phyloP scores from a whole-genome alignment of 495 filamentous ascomycete genomes.

The Xylaria cubensis region DNA sequence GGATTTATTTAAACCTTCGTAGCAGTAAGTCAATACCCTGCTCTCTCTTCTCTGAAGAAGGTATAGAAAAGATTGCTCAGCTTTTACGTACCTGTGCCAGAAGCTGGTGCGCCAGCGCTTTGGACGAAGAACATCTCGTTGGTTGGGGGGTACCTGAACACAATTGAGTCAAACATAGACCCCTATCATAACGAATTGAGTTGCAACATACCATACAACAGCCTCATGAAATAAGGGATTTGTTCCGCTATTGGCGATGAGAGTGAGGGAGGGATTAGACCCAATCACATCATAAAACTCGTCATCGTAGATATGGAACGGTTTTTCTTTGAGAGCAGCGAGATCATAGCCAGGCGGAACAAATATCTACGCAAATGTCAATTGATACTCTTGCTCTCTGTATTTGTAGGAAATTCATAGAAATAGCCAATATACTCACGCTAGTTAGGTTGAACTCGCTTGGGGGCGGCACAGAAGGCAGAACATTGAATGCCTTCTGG shows the following conservation, averaged over 20 bases:
- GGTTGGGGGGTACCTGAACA: conserved; percentile 38
- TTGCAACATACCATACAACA: conserved; percentile 51
- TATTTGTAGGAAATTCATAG: too few species aligned
- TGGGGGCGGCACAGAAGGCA: conserved; percentile 40
- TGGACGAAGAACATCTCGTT: conserved; percentile 63
- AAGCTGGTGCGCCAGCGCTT: conserved; percentile 52
- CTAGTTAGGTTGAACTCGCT: conserved; percentile 33
- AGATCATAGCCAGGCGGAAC: conserved; percentile 43
- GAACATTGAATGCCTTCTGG: conserved; percentile 50
- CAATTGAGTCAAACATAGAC: conserved; percentile 26
- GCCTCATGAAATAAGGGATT: conserved; percentile 61
- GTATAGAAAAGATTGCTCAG: not conserved
- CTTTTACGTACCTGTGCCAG: conserved; percentile 46
- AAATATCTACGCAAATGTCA: conserved; percentile 39
- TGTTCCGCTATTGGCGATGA: conserved; percentile 46
- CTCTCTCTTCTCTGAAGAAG: not conserved
- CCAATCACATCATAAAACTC: conserved; percentile 54
- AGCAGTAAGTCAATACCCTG: not conserved
- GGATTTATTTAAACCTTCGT: conserved; percentile 52
- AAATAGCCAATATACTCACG: conserved; percentile 30
- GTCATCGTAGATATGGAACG: conserved; percentile 55
- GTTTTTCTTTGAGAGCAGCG: conserved; percentile 42
- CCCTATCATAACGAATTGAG: conserved; percentile 27
- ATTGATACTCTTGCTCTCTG: not conserved
- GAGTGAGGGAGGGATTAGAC: conserved; percentile 50